Base-by-base conservation (phyloP, 1,284 basidiomycete species). In the Naganishia liquefaciens region DNA sequence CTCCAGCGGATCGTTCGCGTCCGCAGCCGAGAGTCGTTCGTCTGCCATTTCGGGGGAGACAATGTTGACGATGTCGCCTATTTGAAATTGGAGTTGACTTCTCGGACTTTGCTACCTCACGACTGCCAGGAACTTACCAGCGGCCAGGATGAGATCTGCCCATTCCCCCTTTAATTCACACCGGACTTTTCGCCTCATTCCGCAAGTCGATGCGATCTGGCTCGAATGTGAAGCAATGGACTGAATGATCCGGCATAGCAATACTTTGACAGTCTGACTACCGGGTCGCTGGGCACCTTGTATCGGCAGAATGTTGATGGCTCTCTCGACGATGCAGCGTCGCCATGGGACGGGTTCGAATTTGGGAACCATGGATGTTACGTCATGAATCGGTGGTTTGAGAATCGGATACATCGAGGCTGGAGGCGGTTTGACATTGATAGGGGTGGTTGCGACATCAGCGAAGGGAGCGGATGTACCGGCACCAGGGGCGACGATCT, bases 1-100 rank as follows among this genome's bases (percentile, higher is more conserved):
- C 0, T 49, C 42, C 9, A 51, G 28, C 49, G 52, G 5, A 54
- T 61, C 21, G 17, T 25, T 23, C 30, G 39, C 17, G 47, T 46
- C 46, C 28, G 15, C 6, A 25, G 54, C 11, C 13, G 42, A 33
- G 46, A 46, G 28, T 37, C 25, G 27, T 17, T 42, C 21, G n/a
- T 19, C 13, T 5, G 57, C 37, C 10, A 53, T 28, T 70, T 65
- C 49, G 39, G 71, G 81, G 40, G 71, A 77, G 64, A 94, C 80
- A 60, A 91, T 79, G 74, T 94, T 93, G 66, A 93, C 78, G 27
- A 82, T 83, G 74, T 96, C 91, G 66, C 87, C 90, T 88, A 69
- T 0, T 37, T 52, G 19, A 15, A 0, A 25, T 37, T 17, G 37
- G 27, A 42, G 63, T 39, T 21, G 40, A 5, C 13, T 27, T 33